Evolutionary conservation across 2,329 filamentous ascomycete genomes (phyloP).

Genomic region (Exophiala xenobiotica): DNA sequence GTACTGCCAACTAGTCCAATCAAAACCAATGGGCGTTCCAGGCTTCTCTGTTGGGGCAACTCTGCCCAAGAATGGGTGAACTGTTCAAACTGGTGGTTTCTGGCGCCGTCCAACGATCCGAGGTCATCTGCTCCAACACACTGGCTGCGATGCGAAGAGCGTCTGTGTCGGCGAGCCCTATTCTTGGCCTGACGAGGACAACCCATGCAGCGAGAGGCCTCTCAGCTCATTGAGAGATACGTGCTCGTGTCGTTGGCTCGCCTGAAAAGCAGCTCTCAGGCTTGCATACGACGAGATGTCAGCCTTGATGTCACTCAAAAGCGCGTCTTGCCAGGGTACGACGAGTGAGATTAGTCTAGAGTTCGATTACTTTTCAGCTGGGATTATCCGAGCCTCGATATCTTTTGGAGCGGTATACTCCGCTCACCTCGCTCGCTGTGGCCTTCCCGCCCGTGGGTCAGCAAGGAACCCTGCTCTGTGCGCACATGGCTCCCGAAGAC

Average conservation of each 20-base stretch:
- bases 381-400: background rate
- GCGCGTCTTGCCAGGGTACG: background rate
- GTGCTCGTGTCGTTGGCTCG: background rate
- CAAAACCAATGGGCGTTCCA: too few species aligned
- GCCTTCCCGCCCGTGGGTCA: background rate
- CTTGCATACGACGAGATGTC: background rate
- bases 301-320: background rate
- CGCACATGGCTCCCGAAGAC: background rate
- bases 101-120: too few species aligned
- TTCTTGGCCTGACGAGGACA: background rate
- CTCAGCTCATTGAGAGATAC: background rate
- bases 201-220: too few species aligned
- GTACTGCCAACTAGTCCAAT: too few species aligned
- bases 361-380: slow-evolving; percentile 1
- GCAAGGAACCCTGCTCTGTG: background rate
- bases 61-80: too few species aligned
- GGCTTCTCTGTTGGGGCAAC: too few species aligned
- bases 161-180: too few species aligned
- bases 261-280: background rate
- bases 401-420: background rate
- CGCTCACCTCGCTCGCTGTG: background rate
- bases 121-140: too few species aligned
- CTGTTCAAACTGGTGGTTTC: too few species aligned
- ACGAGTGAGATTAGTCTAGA: background rate
- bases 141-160: too few species aligned